Conservation (phyloP, 768 basidiomycete species). For the Lactifluus pinguis region DNA sequence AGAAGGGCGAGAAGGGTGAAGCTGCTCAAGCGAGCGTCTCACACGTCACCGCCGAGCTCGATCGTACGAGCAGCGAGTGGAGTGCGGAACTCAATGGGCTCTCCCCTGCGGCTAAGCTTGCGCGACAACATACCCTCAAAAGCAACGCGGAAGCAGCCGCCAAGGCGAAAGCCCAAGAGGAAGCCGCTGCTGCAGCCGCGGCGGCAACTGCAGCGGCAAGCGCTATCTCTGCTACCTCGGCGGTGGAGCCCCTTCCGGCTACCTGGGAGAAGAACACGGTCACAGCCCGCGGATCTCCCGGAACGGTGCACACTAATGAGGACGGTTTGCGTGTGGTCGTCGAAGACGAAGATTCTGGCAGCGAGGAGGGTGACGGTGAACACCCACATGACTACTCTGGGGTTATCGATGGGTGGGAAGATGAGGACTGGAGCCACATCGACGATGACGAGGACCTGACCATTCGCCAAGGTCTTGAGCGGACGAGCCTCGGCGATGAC, state of each 20-base stretch:
- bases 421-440: constrained; percentile 67
- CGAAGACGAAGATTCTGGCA: constrained; percentile 55
- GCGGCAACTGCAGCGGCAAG: constrained; percentile 23
- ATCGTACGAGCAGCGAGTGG: constrained; percentile 56
- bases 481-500: constrained; percentile 42
- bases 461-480: constrained; percentile 52
- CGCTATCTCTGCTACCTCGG: constrained; percentile 26
- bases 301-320: constrained; percentile 42
- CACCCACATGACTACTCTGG: constrained; percentile 30
- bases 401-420: constrained; percentile 57
- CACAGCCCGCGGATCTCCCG: constrained; percentile 44
- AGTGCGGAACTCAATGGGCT: constrained; percentile 57
- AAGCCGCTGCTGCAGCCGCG: constrained; percentile 29
- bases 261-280: constrained; percentile 82
- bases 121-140: constrained; percentile 85
- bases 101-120: constrained; percentile 84
- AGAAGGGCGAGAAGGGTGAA: constrained; percentile 52
- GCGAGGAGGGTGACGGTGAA: constrained; percentile 41
- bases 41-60: constrained; percentile 78
- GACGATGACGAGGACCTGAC: constrained; percentile 68
- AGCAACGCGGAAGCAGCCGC: constrained; percentile 76
- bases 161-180: constrained; percentile 47
- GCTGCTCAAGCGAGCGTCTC: constrained; percentile 65
- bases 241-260: constrained; percentile 31
- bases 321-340: constrained; percentile 57